Base-by-base conservation (phyloP, 2,329 filamentous ascomycete genomes). In the Canariomyces notabilis region DNA sequence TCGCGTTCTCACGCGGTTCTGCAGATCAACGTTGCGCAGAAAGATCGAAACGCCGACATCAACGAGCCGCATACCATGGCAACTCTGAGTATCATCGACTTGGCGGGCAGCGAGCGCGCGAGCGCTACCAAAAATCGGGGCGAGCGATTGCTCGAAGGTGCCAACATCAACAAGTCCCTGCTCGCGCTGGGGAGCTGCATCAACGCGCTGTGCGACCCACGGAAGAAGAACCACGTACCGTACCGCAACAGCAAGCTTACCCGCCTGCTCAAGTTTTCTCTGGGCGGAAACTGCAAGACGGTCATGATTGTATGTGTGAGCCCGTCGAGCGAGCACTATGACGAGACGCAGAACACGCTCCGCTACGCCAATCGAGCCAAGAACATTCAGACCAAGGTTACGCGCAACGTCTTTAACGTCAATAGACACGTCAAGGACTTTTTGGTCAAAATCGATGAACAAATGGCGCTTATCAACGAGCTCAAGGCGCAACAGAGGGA, bases 261-360 rank as follows among this genome's bases (percentile, higher is more conserved):
- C 0, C 83, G 93, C 43, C 75, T 98, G 4, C 79, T 98, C 44
- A 98, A 98, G 61, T 98, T 98, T 68, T 95, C 91, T 0, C 79
- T 98, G 0, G 93, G 93, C 22, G 93, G 93, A 3, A 98, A 98
- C 67, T 98, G 93, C 76, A 94, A 90, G 69, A 98, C 93, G 0
- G 93, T 98, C 64, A 98, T 98, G 93, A 97, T 98, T 65, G 93
- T 98, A 20, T 98, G 93, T 61, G 88, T 98, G 44, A 96, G 90
- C 57, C 93, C 93, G 1, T 96, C 89, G 1, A 97, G 93, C 61
- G 86, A 87, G 5, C 93, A 98, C 67, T 98, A 93, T 59, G 93
- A 98, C 65, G 93, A 98, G 69, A 96, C 91, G 0, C 93, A 98
- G 61, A 98, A 98, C 66, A 98, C 93, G 0, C 75, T 98, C 15